Base-by-base conservation (phyloP, 441 rosid genomes). In the Populus tomentosa region DNA sequence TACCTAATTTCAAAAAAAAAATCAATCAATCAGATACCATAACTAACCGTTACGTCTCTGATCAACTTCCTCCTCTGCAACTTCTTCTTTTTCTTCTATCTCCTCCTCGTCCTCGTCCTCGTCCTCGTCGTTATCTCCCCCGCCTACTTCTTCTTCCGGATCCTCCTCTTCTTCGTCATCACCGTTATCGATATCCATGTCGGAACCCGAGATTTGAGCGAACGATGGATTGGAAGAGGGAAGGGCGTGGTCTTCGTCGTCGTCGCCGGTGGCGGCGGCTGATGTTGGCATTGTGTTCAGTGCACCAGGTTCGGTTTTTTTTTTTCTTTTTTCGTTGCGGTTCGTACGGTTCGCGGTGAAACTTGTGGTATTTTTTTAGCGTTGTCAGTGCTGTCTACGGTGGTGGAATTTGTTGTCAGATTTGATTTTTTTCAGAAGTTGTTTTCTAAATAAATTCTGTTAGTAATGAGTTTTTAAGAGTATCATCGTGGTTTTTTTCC, bases 1-100 rank as follows among this genome's bases (percentile, higher is more conserved):
- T 53, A 53, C n/a, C n/a, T 16, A 69, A 28, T 35, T 24, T 11
- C 16, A 33, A 65, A 3, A 46, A 33, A 53, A 53, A 70, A 64
- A 71, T 6, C 30, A 46, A 42, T 70, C 8, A 70, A 40, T 46
- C 24, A 32, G 16, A 46, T 2, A 30, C 1, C 21, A 68, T 13
- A 59, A 72, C 83, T 77, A 30, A 80, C 83, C 83, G 66, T 66
- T 36, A 6, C 30, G 20, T 76, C 73, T 59, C 30, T 32, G 53
- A 40, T 68, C 10, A 18, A 20, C 73, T 56, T 67, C 46, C 42
- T 65, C 13, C 2, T 62, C 67, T 10, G 24, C 79, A 8, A 20
- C 53, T 21, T 67, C 77, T 65, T 36, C 71, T 46, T 50, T 65
- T 53, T 14, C 50, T 23, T 35, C 75, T 21, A 1, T 35, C 20